Evolutionary conservation across 1,139 yeast genomes (phyloP).

Genomic region (Yamadazyma membranifaciens): DNA sequence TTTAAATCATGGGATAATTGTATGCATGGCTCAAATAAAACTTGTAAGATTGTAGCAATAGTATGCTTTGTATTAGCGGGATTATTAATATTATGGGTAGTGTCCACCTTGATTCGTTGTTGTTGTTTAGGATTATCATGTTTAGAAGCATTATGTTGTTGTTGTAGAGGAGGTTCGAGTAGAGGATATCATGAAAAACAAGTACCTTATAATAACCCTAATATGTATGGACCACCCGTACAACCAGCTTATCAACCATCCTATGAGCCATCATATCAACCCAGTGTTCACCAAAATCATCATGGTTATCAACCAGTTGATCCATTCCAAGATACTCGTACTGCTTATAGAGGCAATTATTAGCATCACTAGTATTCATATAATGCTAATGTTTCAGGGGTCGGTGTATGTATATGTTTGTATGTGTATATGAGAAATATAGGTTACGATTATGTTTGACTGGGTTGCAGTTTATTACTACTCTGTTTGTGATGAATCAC

Average conservation of each 20-base stretch:
- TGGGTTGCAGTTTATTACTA: too few relatives aligned
- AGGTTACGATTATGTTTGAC: too few relatives aligned
- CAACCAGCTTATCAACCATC: slow-evolving; percentile 14
- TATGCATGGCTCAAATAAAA: slow-evolving; percentile 57
- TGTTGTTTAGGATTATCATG: slow-evolving; percentile 45
- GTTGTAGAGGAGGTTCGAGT: slow-evolving; percentile 32
- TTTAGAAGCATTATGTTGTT: slow-evolving; percentile 45
- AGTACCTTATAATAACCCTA: slow-evolving; percentile 30
- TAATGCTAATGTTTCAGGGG: too few relatives aligned
- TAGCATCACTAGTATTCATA: not conserved
- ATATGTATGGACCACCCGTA: slow-evolving; percentile 36
- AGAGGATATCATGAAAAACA: slow-evolving; percentile 15
- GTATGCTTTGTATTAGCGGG: slow-evolving; percentile 66
- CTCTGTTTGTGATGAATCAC: too few relatives aligned
- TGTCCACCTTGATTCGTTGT: slow-evolving; percentile 43
- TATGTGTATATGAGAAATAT: too few relatives aligned
- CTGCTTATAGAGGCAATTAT: slow-evolving; percentile 2
- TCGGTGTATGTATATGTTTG: too few relatives aligned
- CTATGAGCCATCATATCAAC: too few relatives aligned
- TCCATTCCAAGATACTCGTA: slow-evolving; percentile 3
- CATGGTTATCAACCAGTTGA: slow-evolving; percentile 2
- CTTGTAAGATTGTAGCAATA: slow-evolving; percentile 75
- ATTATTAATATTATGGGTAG: slow-evolving; percentile 42
- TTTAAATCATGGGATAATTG: slow-evolving; percentile 75
- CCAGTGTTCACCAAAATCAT: not conserved